Evolutionary conservation across 148 eudicot species (phyloP).

Genomic region (Beta vulgaris): DNA sequence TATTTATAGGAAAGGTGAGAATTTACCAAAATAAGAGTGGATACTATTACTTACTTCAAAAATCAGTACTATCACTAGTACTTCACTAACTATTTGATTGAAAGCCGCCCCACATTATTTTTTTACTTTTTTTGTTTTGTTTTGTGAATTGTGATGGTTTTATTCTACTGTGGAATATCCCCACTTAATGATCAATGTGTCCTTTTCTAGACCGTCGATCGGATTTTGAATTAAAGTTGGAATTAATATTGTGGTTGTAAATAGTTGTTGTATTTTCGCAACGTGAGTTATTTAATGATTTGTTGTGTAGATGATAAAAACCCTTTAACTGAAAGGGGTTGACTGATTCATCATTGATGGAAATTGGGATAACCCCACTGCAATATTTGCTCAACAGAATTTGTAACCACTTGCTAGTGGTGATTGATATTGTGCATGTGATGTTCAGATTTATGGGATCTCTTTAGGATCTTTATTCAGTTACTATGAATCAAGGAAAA

Average conservation of each 20-base stretch:
- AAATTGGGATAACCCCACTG: constrained; percentile 2
- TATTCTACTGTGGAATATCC: constrained; percentile 2
- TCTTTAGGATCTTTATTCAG: constrained; percentile 16
- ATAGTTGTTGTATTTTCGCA: too few species aligned
- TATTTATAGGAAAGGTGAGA: constrained; percentile 16
- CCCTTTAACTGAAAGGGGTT: constrained; percentile 1
- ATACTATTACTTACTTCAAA: constrained; percentile 15
- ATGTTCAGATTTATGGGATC: constrained; percentile 16
- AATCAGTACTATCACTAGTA: constrained; percentile 6
- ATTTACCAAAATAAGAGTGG: constrained; percentile 19
- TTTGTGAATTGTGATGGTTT: background rate
- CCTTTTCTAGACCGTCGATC: background rate
- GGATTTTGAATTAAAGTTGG: background rate
- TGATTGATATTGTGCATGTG: constrained; percentile 23
- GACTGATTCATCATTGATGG: constrained; percentile 18
- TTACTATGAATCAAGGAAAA: constrained; percentile 8
- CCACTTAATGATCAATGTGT: background rate
- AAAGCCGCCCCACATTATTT: constrained; percentile 18
- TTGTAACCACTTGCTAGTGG: constrained; percentile 1
- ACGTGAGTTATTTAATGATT: background rate
- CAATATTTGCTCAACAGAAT: constrained; percentile 31
- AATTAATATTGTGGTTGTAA: background rate
- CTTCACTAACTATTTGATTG: background rate
- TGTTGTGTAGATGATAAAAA: constrained; percentile 5
- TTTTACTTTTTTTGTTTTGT: background rate